Evolutionary conservation across 2,329 filamentous ascomycete species (phyloP).

Genomic region (Xylariaceae sp.): DNA sequence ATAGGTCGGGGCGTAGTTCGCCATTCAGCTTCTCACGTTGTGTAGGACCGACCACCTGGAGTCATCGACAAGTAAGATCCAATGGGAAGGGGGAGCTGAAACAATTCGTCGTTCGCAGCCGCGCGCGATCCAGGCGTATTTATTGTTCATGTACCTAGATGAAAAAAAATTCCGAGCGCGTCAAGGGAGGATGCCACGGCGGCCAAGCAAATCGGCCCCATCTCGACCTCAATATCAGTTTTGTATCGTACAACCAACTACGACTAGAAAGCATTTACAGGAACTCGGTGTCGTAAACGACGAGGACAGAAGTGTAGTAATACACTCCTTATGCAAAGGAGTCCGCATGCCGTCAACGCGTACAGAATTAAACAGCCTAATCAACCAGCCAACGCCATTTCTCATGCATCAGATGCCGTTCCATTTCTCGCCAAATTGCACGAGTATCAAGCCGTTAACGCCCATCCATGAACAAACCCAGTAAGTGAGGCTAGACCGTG

Average conservation of each 20-base stretch:
- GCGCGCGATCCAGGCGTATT: not conserved
- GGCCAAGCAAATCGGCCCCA: slow-evolving; percentile 1
- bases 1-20: not conserved
- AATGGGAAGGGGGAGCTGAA: not conserved
- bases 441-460: slow-evolving; percentile 15
- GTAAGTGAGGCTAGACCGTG: not conserved
- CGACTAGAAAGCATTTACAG: not conserved
- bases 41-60: not conserved
- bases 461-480: slow-evolving; percentile 7
- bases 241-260: slow-evolving; percentile 11
- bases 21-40: not conserved
- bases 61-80: not conserved
- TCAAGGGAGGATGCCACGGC: not conserved
- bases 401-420: slow-evolving; percentile 10
- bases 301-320: not conserved
- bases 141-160: slow-evolving; percentile 1
- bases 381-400: slow-evolving; percentile 16
- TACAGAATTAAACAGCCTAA: not conserved
- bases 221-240: not conserved
- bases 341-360: slow-evolving; percentile 3
- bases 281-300: not conserved
- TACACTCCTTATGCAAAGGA: slow-evolving; percentile 7
- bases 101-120: not conserved
- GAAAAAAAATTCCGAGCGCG: not conserved
- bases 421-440: slow-evolving; percentile 9